A percentile compares a stretch with the other conserved stretches of the same genome.
phyloP scores from a whole-genome alignment of 2,329 filamentous ascomycete species.

The Penicillium sp. region DNA sequence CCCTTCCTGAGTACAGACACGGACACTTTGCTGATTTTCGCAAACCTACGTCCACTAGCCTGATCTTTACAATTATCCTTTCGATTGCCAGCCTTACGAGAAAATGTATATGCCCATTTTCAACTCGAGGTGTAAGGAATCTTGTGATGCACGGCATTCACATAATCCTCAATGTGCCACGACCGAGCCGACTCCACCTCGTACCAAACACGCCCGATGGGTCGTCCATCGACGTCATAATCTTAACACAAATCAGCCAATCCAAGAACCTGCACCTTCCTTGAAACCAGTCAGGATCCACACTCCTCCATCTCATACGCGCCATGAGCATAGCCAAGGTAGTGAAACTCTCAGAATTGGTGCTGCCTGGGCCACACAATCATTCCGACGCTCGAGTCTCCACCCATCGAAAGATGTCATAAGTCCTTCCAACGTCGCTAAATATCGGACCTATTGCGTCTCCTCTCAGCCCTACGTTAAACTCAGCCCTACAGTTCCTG shows the following conservation, averaged over 20 bases:
- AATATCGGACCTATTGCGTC: background rate
- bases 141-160: background rate
- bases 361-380: conserved; percentile 9
- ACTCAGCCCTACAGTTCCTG: conserved; percentile 19
- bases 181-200: too few relatives aligned
- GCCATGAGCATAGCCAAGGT: conserved; percentile 13
- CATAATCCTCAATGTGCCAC: background rate
- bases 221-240: conserved; percentile 20
- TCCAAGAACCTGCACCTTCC: background rate
- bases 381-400: background rate
- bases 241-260: conserved; percentile 10
- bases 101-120: too few relatives aligned
- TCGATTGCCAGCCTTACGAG: too few relatives aligned
- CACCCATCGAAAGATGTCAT: conserved; percentile 12
- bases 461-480: conserved; percentile 22
- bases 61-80: background rate
- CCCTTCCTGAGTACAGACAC: background rate
- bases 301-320: background rate
- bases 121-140: too few relatives aligned
- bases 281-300: background rate
- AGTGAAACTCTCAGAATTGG: background rate
- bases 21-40: background rate
- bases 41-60: too few relatives aligned
- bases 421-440: background rate
- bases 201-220: conserved; percentile 6